A percentile compares a stretch with the other conserved stretches of the same genome.
Evolutionary conservation across 805 yeast species (phyloP).

Genomic region (Kregervanrija pseudodelftensis): DNA sequence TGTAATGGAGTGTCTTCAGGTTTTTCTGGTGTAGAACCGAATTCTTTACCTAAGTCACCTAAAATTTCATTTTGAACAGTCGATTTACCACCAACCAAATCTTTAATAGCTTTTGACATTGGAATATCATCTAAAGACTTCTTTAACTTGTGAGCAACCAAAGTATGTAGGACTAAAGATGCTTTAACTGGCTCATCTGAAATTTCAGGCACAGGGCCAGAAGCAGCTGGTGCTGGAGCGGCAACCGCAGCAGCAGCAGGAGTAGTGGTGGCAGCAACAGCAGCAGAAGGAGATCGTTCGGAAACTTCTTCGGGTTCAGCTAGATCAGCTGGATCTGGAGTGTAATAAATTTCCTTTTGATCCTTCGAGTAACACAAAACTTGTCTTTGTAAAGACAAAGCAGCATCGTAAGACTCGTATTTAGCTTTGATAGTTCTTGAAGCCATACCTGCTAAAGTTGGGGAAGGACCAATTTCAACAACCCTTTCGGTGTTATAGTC

Average conservation of each 20-base stretch:
- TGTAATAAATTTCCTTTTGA: conserved; percentile 92
- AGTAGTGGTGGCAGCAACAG: conserved; percentile 30
- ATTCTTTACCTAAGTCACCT: conserved; percentile 98
- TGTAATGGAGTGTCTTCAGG: conserved; percentile 97
- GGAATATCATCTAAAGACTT: conserved; percentile 82
- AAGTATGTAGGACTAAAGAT: conserved; percentile 68
- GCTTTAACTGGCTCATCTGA: conserved; percentile 92
- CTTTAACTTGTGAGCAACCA: conserved; percentile 94
- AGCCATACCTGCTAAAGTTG: conserved; percentile 98
- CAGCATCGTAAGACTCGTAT: conserved; percentile 97
- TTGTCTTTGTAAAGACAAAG: conserved; percentile 87
- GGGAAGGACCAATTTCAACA: conserved; percentile 98
- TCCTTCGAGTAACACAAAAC: conserved; percentile 94
- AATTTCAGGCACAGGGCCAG: conserved; percentile 76
- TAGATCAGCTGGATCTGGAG: conserved; percentile 66
- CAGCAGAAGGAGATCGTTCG: conserved; percentile 23
- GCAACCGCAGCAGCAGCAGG: conserved; percentile 50
- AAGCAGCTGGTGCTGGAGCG: conserved; percentile 58
- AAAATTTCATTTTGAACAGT: conserved; percentile 97
- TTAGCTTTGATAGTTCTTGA: conserved; percentile 90
- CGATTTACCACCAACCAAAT: conserved; percentile 96
- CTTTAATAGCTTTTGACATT: conserved; percentile 89
- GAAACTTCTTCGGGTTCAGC: conserved; percentile 28
- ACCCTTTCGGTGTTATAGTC: conserved; percentile 94
- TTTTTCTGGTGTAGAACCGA: conserved; percentile 96